A percentile compares a stretch with the other conserved stretches of the same genome.
Evolutionary conservation across 805 yeast genomes (phyloP).

Genomic region (Sugiyamaella smithiae): DNA sequence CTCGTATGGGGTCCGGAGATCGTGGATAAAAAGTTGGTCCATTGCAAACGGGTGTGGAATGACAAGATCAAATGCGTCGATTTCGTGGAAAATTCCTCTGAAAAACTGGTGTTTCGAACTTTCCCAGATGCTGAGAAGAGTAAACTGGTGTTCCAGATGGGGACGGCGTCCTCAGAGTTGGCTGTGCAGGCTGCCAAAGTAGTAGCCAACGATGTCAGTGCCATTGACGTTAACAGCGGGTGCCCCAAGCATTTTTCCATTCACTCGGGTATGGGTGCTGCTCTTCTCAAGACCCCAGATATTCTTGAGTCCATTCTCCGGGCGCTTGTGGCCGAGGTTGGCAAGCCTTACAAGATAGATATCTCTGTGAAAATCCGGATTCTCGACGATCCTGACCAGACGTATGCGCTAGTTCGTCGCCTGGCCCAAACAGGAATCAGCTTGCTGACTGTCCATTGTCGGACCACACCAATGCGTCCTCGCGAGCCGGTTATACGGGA

Average conservation of each 20-base stretch:
- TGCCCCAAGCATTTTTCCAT: conserved; percentile 95
- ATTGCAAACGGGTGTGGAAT: conserved; percentile 65
- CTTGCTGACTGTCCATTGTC: conserved; percentile 87
- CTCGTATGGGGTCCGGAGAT: conserved; percentile 97
- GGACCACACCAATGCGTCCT: conserved; percentile 80
- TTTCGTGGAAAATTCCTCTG: conserved; percentile 33
- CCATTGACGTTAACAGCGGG: conserved; percentile 92
- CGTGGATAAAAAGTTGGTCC: conserved; percentile 76
- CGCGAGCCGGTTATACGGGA: conserved; percentile 77
- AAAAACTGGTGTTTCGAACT: conserved; percentile 69
- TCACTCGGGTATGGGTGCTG: conserved; percentile 98
- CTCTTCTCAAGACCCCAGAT: conserved; percentile 79
- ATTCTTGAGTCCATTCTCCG: conserved; percentile 64
- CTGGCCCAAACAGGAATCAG: conserved; percentile 75
- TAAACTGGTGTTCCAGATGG: conserved; percentile 81
- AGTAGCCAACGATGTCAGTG: conserved; percentile 83
- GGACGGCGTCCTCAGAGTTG: conserved; percentile 75
- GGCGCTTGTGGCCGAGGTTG: conserved; percentile 73
- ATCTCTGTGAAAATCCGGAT: conserved; percentile 89
- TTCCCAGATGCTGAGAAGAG: conserved; percentile 58
- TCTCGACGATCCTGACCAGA: conserved; percentile 58
- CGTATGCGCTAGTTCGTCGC: conserved; percentile 56
- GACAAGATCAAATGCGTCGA: conserved; percentile 23
- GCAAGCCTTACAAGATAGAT: conserved; percentile 70
- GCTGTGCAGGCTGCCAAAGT: conserved; percentile 86